Percentiles rank a stretch among this genome's conserved stretches.
Evolutionary conservation across 176 grass and related monocot species (phyloP).

Genomic region (Eleusine indica): DNA sequence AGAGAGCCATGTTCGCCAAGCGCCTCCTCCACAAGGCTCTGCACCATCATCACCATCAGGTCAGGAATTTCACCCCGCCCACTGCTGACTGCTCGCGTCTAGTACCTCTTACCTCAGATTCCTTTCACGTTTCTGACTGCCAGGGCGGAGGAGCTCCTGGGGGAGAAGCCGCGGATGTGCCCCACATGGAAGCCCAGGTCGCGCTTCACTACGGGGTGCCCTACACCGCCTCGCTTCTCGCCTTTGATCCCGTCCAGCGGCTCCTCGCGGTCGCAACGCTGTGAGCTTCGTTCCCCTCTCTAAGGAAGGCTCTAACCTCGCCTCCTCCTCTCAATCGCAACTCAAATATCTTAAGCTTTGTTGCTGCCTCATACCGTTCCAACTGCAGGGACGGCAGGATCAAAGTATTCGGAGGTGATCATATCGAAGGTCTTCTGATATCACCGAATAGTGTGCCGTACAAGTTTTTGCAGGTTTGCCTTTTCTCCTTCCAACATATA

Average conservation of each 20-base stretch:
- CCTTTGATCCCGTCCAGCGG: conserved; percentile 85
- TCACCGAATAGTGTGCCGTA: conserved; percentile 80
- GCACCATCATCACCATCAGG: conserved; percentile 54
- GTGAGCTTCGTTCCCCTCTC: conserved; percentile 35
- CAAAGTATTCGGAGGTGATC: conserved; percentile 88
- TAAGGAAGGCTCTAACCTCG: background rate
- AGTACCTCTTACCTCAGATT: background rate
- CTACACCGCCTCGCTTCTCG: conserved; percentile 74
- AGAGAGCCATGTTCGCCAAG: conserved; percentile 61
- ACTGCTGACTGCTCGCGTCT: no score
- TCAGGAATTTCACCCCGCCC: background rate
- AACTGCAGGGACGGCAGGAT: conserved; percentile 90
- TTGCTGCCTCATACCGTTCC: background rate
- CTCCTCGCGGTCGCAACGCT: conserved; percentile 87
- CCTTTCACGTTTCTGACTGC: background rate
- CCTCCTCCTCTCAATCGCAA: background rate
- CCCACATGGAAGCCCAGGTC: conserved; percentile 67
- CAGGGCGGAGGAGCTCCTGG: background rate
- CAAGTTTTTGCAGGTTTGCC: conserved; percentile 82
- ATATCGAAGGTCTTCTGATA: conserved; percentile 84
- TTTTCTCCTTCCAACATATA: background rate
- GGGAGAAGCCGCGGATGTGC: background rate
- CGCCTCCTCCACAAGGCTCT: conserved; percentile 58
- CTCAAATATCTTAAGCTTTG: background rate
- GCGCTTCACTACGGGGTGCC: conserved; percentile 77